Evolutionary conservation across 202 grass and related monocot genomes (phyloP).

Genomic region (Schoenoplectus tabernaemontani): DNA sequence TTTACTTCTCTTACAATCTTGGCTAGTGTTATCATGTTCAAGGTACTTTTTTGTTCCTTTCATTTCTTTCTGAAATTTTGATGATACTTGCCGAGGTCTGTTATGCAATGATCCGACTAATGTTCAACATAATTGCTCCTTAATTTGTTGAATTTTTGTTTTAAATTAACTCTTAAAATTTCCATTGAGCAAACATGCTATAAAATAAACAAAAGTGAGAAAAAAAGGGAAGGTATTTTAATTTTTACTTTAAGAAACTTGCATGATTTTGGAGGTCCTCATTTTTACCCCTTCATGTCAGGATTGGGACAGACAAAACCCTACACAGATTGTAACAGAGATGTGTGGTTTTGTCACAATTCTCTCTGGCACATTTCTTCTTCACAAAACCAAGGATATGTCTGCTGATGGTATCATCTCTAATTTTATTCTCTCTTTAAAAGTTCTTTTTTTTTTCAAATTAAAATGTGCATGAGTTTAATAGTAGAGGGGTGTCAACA

Average conservation of each 20-base stretch:
- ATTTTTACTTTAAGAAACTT: neutral
- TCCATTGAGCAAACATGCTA: neutral
- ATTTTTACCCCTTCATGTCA: neutral
- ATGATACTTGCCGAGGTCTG: neutral
- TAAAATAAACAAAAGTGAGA: neutral
- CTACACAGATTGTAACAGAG: too few species aligned
- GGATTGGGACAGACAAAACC: constrained; percentile 80
- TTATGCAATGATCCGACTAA: too few species aligned
- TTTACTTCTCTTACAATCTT: constrained; percentile 58
- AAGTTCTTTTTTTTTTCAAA: neutral
- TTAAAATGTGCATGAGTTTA: neutral
- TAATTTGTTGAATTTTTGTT: neutral
- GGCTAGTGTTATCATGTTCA: constrained; percentile 73
- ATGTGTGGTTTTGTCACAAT: too few species aligned
- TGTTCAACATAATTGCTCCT: neutral
- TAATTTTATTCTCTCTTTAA: neutral
- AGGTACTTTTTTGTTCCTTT: constrained; percentile 29
- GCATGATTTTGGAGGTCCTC: neutral
- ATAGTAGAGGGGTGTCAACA: neutral
- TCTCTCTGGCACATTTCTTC: too few species aligned
- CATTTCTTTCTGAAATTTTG: neutral
- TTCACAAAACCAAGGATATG: constrained; percentile 81
- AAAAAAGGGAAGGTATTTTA: neutral
- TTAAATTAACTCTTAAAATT: neutral
- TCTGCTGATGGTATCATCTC: constrained; percentile 27